Percentiles rank a stretch among this genome's conserved stretches.
Evolutionary conservation across 2,329 filamentous ascomycete species (phyloP).

Genomic region (Madurella mycetomatis): DNA sequence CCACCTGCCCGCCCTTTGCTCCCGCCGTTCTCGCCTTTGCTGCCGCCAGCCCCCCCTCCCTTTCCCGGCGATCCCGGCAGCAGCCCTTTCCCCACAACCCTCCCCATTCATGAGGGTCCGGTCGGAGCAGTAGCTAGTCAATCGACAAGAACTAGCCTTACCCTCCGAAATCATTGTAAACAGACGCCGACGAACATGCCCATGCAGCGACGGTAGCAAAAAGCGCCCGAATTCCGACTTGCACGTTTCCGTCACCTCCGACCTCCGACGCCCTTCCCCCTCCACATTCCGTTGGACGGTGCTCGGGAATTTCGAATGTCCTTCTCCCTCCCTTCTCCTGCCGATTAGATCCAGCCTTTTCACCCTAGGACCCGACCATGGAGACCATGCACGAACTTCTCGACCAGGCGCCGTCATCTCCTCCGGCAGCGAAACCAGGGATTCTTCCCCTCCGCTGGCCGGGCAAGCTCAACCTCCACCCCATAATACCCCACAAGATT

Average conservation of each 20-base stretch:
- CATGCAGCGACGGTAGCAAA: conserved; percentile 22
- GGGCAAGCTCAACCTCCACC: conserved; percentile 28
- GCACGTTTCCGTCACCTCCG: neutral
- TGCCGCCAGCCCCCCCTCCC: neutral
- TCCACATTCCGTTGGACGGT: neutral
- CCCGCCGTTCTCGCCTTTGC: neutral
- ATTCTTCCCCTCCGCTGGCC: conserved; percentile 22
- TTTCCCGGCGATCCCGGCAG: neutral
- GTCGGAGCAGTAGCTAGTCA: neutral
- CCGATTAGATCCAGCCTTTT: neutral
- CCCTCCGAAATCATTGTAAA: neutral
- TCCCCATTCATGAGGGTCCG: neutral
- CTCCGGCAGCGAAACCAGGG: conserved; percentile 27
- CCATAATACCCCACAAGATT: conserved; percentile 32
- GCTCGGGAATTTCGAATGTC: neutral
- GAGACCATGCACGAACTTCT: conserved; percentile 14
- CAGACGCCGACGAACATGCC: conserved; percentile 13
- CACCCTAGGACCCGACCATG: neutral
- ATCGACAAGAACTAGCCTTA: neutral
- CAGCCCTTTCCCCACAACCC: too few species aligned
- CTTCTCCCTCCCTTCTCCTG: neutral
- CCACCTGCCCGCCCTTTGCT: neutral
- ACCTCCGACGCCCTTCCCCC: neutral
- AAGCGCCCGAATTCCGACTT: neutral
- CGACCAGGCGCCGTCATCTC: conserved; percentile 11